Conservation (phyloP, 306 rosid species). For the Citrullus mucosospermus region DNA sequence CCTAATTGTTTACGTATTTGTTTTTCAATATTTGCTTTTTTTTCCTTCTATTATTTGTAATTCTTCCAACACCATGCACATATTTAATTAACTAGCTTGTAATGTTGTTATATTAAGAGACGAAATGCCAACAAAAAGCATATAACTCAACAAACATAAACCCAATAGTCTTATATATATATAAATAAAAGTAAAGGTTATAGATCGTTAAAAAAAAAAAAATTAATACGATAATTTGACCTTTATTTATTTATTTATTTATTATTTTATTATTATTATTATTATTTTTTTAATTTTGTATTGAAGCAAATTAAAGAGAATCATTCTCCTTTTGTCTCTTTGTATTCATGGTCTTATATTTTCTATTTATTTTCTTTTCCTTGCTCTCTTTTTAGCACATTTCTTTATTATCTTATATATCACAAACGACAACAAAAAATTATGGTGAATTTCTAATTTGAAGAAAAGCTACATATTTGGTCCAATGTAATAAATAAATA, state of each 20-base stretch:
- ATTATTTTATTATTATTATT: neutral
- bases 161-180: too few species aligned
- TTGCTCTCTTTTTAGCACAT: neutral
- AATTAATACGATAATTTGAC: neutral
- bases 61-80: too few species aligned
- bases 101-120: too few species aligned
- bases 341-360: neutral
- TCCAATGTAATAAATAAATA: neutral
- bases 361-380: neutral
- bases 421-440: neutral
- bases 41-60: too few species aligned
- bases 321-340: neutral
- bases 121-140: too few species aligned
- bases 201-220: too few species aligned
- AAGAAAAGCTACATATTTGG: neutral
- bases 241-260: too few species aligned
- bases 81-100: too few species aligned
- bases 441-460: neutral
- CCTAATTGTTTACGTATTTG: too few species aligned
- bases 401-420: neutral
- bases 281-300: neutral
- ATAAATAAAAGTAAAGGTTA: too few species aligned
- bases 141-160: too few species aligned
- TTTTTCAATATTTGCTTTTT: too few species aligned
- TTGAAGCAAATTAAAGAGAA: neutral